phyloP scores from a whole-genome alignment of 768 basidiomycete genomes.

The Phylloporus arenicola region DNA sequence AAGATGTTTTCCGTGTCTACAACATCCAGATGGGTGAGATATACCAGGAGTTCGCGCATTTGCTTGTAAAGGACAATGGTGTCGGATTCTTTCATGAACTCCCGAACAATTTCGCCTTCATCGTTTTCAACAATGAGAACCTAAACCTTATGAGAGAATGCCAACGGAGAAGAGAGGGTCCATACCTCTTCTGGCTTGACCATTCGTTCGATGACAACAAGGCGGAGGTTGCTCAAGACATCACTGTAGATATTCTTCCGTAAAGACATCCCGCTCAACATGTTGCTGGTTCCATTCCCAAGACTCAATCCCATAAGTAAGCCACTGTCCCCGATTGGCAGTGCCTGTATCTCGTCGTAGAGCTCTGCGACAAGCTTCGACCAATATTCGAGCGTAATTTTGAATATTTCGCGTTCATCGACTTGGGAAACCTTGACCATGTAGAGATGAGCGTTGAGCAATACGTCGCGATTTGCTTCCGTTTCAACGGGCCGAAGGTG shows the following conservation, averaged over 20 bases:
- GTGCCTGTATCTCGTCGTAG: conserved; percentile 92
- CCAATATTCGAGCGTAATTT: conserved; percentile 99
- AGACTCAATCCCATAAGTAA: conserved; percentile 86
- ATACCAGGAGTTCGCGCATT: conserved; percentile 96
- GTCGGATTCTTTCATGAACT: conserved; percentile 98
- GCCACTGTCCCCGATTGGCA: conserved; percentile 84
- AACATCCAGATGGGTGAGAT: conserved; percentile 95
- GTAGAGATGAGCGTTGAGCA: conserved; percentile 95
- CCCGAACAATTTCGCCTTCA: conserved; percentile 97
- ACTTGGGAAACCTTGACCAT: conserved; percentile 98
- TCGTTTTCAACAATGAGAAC: conserved; percentile 98
- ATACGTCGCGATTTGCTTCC: conserved; percentile 81
- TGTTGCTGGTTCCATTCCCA: conserved; percentile 54
- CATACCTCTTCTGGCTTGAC: conserved; percentile 97
- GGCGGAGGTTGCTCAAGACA: conserved; percentile 85
- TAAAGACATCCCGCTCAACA: conserved; percentile 73
- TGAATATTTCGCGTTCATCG: conserved; percentile 98
- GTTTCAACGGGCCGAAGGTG: conserved; percentile 95
- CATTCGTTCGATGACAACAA: conserved; percentile 98
- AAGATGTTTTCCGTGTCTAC: conserved; percentile 94
- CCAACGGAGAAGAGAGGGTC: not conserved
- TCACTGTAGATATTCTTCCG: conserved; percentile 95
- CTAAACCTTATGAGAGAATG: conserved; percentile 36
- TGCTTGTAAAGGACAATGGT: conserved; percentile 99
- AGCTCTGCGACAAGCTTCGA: conserved; percentile 90